These are phyloP conservation scores for Penicillium pancosmium DNA, from an alignment of 495 filamentous ascomycete genomes.

Conservation along the genomic window DNA sequence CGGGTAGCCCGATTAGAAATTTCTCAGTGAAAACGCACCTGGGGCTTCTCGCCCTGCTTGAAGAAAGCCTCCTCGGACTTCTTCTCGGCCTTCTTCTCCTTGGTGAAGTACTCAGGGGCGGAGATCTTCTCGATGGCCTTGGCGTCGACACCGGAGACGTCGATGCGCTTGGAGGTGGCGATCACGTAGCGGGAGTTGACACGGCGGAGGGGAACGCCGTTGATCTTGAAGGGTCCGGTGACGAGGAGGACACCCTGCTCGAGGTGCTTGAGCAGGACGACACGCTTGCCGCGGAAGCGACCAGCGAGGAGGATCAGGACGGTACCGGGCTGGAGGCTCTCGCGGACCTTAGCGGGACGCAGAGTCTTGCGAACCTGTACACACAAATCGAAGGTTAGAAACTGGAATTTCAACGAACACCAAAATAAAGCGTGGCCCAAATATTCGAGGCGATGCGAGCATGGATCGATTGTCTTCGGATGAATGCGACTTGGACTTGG, in stretches of 20 bases:
- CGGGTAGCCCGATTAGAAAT: neutral
- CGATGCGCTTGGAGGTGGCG: slow-evolving; percentile 88
- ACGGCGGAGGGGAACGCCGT: slow-evolving; percentile 96
- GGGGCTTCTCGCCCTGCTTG: slow-evolving; percentile 93
- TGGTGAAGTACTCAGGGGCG: slow-evolving; percentile 87
- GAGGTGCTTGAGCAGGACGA: slow-evolving; percentile 96
- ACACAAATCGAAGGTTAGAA: slow-evolving; percentile 39
- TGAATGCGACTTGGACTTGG: slow-evolving; percentile 12
- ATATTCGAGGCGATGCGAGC: neutral
- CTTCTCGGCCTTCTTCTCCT: slow-evolving; percentile 90
- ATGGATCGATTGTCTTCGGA: slow-evolving; percentile 9
- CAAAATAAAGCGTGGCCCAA: neutral
- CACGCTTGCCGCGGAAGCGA: slow-evolving; percentile 99
- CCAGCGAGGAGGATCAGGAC: slow-evolving; percentile 98
- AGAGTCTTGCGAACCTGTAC: slow-evolving; percentile 90
- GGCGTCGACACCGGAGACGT: slow-evolving; percentile 79
- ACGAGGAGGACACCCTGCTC: slow-evolving; percentile 96
- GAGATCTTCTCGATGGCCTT: slow-evolving; percentile 83
- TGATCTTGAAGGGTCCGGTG: slow-evolving; percentile 99
- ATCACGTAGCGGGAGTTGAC: slow-evolving; percentile 99
- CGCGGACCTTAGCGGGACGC: slow-evolving; percentile 79
- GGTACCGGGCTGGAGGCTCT: slow-evolving; percentile 87
- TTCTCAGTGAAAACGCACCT: slow-evolving; percentile 64
- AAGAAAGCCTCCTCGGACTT: slow-evolving; percentile 95
- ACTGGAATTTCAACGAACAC: slow-evolving; percentile 18